Conservation (phyloP, 2,329 filamentous ascomycete species). For the Tolypocladium amazonense region DNA sequence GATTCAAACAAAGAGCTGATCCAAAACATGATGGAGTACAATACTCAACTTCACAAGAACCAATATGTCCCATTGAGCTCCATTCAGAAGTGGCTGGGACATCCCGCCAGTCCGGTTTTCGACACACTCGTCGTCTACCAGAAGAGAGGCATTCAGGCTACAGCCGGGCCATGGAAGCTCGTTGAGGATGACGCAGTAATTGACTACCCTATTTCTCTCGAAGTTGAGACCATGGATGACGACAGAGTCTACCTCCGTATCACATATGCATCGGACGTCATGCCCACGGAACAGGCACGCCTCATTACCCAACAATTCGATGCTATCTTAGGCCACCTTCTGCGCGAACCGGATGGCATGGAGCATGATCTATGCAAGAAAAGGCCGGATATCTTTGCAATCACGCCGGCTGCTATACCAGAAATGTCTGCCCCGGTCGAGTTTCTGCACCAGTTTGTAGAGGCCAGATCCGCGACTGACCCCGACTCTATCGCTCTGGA, state of each 20-base stretch:
- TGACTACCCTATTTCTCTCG: constrained; percentile 73
- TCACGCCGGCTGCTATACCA: constrained; percentile 49
- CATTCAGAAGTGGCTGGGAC: constrained; percentile 63
- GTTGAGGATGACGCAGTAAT: constrained; percentile 56
- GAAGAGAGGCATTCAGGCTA: constrained; percentile 30
- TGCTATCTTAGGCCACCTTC: constrained; percentile 46
- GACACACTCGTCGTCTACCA: constrained; percentile 84
- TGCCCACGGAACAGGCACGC: constrained; percentile 58
- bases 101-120: constrained; percentile 57
- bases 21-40: constrained; percentile 52
- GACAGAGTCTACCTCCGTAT: constrained; percentile 50
- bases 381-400: constrained; percentile 43
- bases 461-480: constrained; percentile 41
- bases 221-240: constrained; percentile 49
- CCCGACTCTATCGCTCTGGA: constrained; percentile 62
- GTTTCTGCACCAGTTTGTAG: constrained; percentile 71
- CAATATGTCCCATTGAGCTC: constrained; percentile 61
- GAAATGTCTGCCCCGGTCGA: constrained; percentile 45
- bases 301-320: constrained; percentile 66
- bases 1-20: constrained; percentile 48
- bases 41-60: constrained; percentile 52
- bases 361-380: constrained; percentile 26
- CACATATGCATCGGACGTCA: constrained; percentile 51
- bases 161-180: constrained; percentile 42
- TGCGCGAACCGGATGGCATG: constrained; percentile 33